phyloP scores from a whole-genome alignment of 768 basidiomycete species.

The Daedaleopsis sinensis region DNA sequence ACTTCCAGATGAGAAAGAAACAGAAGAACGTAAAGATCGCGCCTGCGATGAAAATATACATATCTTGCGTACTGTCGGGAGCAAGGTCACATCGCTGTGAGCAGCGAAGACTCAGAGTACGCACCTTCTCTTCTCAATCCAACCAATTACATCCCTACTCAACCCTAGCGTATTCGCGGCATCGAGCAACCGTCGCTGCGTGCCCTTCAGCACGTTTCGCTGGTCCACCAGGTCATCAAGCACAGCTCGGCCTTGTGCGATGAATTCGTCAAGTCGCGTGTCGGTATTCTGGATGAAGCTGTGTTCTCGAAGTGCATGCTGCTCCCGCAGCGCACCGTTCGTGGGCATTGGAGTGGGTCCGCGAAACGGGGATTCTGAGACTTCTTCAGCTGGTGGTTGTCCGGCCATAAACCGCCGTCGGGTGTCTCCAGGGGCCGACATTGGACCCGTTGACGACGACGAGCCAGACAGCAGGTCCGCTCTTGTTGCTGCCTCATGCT shows the following conservation, averaged over 20 bases:
- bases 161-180: slow-evolving; percentile 94
- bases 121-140: slow-evolving; percentile 95
- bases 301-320: slow-evolving; percentile 86
- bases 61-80: slow-evolving; percentile 81
- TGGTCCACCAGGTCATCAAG: slow-evolving; percentile 93
- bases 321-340: slow-evolving; percentile 62
- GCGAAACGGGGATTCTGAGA: slow-evolving; percentile 88
- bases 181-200: slow-evolving; percentile 80
- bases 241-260: slow-evolving; percentile 91
- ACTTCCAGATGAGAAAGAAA: slow-evolving; percentile 93
- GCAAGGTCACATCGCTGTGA: not conserved
- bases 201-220: slow-evolving; percentile 93
- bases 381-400: slow-evolving; percentile 38
- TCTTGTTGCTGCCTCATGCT: slow-evolving; percentile 66
- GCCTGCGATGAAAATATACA: slow-evolving; percentile 89
- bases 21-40: slow-evolving; percentile 88
- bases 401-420: slow-evolving; percentile 62
- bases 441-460: slow-evolving; percentile 40
- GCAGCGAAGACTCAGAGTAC: slow-evolving; percentile 27
- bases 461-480: slow-evolving; percentile 62
- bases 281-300: slow-evolving; percentile 86
- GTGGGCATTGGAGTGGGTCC: slow-evolving; percentile 51
- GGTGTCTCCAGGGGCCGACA: slow-evolving; percentile 53
- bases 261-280: slow-evolving; percentile 81
- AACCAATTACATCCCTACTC: slow-evolving; percentile 92